Evolutionary conservation across 192 early-diverging fungal species (phyloP).

Genomic region (Coemansia sp.): DNA sequence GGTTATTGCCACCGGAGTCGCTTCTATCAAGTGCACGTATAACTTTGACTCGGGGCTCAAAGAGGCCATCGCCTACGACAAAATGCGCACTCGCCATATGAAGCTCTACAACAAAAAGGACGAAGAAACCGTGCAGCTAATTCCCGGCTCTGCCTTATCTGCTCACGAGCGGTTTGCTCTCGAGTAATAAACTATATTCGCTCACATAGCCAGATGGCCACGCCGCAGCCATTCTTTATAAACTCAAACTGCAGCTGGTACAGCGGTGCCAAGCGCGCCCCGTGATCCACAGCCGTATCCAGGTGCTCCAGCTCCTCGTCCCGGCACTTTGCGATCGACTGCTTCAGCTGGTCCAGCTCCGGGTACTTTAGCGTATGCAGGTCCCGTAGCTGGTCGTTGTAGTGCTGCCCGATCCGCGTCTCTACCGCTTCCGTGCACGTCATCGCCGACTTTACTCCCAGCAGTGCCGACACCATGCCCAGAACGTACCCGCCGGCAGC

Average conservation of each 20-base stretch:
- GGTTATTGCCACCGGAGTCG: constrained; percentile 26
- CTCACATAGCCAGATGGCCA: constrained; percentile 88
- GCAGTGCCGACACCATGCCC: constrained; percentile 78
- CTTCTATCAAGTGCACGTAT: constrained; percentile 29
- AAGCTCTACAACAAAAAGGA: constrained; percentile 19
- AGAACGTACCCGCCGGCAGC: constrained; percentile 81
- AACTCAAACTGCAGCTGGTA: constrained; percentile 68
- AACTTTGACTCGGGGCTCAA: constrained; percentile 49
- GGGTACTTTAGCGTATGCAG: constrained; percentile 67
- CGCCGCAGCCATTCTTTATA: constrained; percentile 84
- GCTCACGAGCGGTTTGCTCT: constrained; percentile 31
- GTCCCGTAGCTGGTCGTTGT: constrained; percentile 92
- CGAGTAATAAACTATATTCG: constrained; percentile 62
- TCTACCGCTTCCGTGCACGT: constrained; percentile 99
- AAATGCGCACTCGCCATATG: constrained; percentile 29
- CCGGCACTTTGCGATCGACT: constrained; percentile 79
- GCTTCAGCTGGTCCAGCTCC: constrained; percentile 57
- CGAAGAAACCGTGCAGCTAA: constrained; percentile 15
- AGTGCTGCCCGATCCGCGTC: constrained; percentile 92
- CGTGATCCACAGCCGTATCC: constrained; percentile 83
- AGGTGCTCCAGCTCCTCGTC: constrained; percentile 96
- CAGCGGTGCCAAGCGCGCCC: constrained; percentile 78
- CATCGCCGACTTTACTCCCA: constrained; percentile 97
- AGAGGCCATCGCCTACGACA: constrained; percentile 48
- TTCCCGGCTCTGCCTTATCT: constrained; percentile 5